These are phyloP conservation scores for Royoungia palumana DNA, from an alignment of 768 basidiomycete species.

Conservation along the genomic window DNA sequence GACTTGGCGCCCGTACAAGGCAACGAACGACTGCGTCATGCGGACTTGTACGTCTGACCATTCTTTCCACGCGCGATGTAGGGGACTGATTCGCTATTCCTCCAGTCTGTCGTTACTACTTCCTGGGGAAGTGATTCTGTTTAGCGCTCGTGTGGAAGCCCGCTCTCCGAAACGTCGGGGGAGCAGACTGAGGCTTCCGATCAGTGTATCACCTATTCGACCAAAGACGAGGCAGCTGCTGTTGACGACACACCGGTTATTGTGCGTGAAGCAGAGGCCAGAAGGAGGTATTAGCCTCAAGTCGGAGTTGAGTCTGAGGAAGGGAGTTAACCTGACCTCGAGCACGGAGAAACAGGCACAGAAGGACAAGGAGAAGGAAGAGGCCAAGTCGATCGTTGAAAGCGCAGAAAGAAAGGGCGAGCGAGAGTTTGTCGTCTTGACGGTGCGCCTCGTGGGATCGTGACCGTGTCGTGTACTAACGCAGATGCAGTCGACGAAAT, in stretches of 20 bases:
- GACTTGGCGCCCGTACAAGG: slow-evolving; percentile 54
- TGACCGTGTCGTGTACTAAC: background rate
- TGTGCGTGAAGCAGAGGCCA: slow-evolving; percentile 53
- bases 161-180: slow-evolving; percentile 54
- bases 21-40: slow-evolving; percentile 35
- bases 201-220: slow-evolving; percentile 46
- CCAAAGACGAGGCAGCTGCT: slow-evolving; percentile 53
- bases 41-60: slow-evolving; percentile 41
- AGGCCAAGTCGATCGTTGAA: slow-evolving; percentile 41
- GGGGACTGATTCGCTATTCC: background rate
- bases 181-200: slow-evolving; percentile 50
- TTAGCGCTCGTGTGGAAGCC: slow-evolving; percentile 52
- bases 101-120: slow-evolving; percentile 37
- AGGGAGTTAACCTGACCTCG: slow-evolving; percentile 1
- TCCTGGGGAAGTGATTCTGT: slow-evolving; percentile 48
- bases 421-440: slow-evolving; percentile 57
- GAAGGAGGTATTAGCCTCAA: slow-evolving; percentile 43
- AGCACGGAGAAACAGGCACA: slow-evolving; percentile 18
- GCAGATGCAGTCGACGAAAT: slow-evolving; percentile 42
- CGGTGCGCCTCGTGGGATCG: slow-evolving; percentile 37
- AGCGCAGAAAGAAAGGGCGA: slow-evolving; percentile 53
- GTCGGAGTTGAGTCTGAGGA: slow-evolving; percentile 46
- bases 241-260: slow-evolving; percentile 52
- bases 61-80: background rate
- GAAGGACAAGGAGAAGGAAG: slow-evolving; percentile 44